A percentile compares a stretch with the other conserved stretches of the same genome.
Evolutionary conservation across 495 filamentous ascomycete genomes (phyloP).

Genomic region (Penicillium samsonianum): DNA sequence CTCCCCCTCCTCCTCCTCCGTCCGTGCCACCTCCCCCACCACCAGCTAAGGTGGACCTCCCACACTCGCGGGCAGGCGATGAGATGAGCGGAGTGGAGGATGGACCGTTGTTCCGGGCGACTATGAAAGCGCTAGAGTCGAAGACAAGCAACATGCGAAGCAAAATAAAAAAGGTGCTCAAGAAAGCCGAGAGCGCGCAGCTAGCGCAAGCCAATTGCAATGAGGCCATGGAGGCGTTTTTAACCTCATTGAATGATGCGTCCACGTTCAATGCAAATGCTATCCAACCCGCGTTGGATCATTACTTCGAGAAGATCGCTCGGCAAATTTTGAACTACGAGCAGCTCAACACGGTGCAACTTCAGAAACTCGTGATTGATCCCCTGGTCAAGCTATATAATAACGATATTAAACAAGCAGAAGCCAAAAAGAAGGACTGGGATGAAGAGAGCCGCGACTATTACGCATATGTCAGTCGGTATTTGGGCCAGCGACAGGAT

Average conservation of each 20-base stretch:
- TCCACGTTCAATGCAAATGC: conserved; percentile 91
- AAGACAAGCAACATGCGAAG: conserved; percentile 93
- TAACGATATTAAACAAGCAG: conserved; percentile 95
- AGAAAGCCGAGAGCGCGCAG: conserved; percentile 83
- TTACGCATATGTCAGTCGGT: conserved; percentile 90
- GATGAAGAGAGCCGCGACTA: conserved; percentile 98
- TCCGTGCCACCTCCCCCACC: conserved; percentile 47
- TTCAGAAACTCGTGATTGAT: conserved; percentile 92
- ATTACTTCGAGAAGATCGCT: conserved; percentile 97
- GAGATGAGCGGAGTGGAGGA: conserved; percentile 87
- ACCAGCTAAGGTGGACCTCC: conserved; percentile 80
- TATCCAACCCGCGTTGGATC: conserved; percentile 91
- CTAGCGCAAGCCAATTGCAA: conserved; percentile 80
- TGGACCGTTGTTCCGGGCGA: conserved; percentile 92
- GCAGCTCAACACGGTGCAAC: conserved; percentile 74
- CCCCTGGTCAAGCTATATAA: conserved; percentile 90
- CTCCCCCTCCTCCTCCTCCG: conserved; percentile 37
- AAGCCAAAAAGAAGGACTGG: conserved; percentile 95
- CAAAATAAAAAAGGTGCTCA: conserved; percentile 94
- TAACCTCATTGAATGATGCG: conserved; percentile 84
- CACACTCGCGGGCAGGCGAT: conserved; percentile 81
- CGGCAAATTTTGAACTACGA: conserved; percentile 88
- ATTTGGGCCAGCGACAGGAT: conserved; percentile 92
- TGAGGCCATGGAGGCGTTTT: conserved; percentile 76
- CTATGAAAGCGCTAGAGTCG: conserved; percentile 93